phyloP scores from a whole-genome alignment of 345 rosid genomes.

The Acer negundo region DNA sequence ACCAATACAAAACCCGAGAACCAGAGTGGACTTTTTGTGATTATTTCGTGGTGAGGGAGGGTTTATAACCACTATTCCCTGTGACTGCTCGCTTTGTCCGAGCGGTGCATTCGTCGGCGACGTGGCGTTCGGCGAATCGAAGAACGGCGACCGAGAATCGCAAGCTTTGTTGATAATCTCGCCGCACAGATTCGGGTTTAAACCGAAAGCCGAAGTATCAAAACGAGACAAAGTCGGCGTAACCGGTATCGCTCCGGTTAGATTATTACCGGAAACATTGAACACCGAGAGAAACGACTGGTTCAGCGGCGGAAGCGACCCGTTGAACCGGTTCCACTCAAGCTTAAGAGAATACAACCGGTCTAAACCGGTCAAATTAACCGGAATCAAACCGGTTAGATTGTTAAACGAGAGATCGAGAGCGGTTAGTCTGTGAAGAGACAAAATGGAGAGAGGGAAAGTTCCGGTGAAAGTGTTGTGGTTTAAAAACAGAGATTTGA shows the following conservation, averaged over 20 bases:
- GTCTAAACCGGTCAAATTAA: slow-evolving; percentile 42
- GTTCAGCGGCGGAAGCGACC: slow-evolving; percentile 70
- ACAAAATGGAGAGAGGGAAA: slow-evolving; percentile 63
- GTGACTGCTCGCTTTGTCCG: slow-evolving; percentile 63
- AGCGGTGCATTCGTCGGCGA: slow-evolving; percentile 54
- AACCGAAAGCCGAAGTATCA: slow-evolving; percentile 51
- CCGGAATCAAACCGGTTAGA: slow-evolving; percentile 68
- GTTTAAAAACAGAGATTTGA: slow-evolving; percentile 62
- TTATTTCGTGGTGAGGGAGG: slow-evolving; percentile 46
- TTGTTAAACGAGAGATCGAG: slow-evolving; percentile 61
- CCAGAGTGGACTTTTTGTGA: slow-evolving; percentile 38
- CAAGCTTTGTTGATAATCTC: slow-evolving; percentile 70
- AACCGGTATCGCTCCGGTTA: slow-evolving; percentile 65
- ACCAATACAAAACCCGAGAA: slow-evolving; percentile 55
- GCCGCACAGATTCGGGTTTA: slow-evolving; percentile 81
- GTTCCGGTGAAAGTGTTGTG: slow-evolving; percentile 69
- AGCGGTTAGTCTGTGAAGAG: slow-evolving; percentile 57
- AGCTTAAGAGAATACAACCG: slow-evolving; percentile 63
- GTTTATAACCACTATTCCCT: slow-evolving; percentile 33
- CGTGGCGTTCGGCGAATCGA: slow-evolving; percentile 40
- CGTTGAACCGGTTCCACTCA: slow-evolving; percentile 68
- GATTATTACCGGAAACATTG: slow-evolving; percentile 77
- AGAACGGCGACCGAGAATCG: slow-evolving; percentile 62
- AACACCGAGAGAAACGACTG: slow-evolving; percentile 53
- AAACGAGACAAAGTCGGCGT: slow-evolving; percentile 72